Percentiles rank a stretch among this genome's conserved stretches.
Evolutionary conservation across 257 asterid genomes (phyloP).

Genomic region (Nicotiana tabacum): DNA sequence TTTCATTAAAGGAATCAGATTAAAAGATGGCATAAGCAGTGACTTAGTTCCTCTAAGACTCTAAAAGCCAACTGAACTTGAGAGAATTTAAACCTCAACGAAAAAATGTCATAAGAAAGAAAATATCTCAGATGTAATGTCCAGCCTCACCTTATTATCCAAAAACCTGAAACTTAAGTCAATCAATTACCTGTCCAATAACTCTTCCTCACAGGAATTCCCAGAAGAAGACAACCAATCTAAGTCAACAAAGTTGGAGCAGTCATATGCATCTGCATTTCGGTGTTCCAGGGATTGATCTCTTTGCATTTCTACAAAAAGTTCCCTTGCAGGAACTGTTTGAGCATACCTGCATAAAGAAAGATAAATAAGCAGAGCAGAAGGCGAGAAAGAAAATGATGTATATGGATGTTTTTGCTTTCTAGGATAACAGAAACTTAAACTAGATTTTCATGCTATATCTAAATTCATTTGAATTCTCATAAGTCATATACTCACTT

Average conservation of each 20-base stretch:
- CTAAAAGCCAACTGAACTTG: neutral
- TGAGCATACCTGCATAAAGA: slow-evolving; percentile 44
- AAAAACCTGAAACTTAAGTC: slow-evolving; percentile 5
- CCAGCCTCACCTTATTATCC: neutral
- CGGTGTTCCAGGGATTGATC: slow-evolving; percentile 52
- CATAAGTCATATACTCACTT: neutral
- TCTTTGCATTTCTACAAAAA: slow-evolving; percentile 53
- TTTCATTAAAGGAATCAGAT: neutral
- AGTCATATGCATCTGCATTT: slow-evolving; percentile 61
- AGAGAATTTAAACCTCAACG: neutral
- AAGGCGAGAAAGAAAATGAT: slow-evolving; percentile 6
- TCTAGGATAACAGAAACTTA: neutral
- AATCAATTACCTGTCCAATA: slow-evolving; percentile 67
- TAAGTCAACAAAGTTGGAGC: slow-evolving; percentile 85
- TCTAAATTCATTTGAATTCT: neutral
- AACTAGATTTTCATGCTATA: neutral
- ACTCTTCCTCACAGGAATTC: slow-evolving; percentile 88
- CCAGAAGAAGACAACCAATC: slow-evolving; percentile 97
- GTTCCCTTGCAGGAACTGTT: slow-evolving; percentile 54
- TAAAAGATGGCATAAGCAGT: neutral
- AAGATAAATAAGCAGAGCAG: slow-evolving; percentile 4
- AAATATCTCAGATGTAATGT: neutral
- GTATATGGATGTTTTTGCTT: neutral
- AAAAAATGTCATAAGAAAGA: neutral
- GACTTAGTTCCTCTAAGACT: neutral